These are phyloP conservation scores for Hypericum perforatum DNA, from an alignment of 345 rosid species.

Conservation along the genomic window DNA sequence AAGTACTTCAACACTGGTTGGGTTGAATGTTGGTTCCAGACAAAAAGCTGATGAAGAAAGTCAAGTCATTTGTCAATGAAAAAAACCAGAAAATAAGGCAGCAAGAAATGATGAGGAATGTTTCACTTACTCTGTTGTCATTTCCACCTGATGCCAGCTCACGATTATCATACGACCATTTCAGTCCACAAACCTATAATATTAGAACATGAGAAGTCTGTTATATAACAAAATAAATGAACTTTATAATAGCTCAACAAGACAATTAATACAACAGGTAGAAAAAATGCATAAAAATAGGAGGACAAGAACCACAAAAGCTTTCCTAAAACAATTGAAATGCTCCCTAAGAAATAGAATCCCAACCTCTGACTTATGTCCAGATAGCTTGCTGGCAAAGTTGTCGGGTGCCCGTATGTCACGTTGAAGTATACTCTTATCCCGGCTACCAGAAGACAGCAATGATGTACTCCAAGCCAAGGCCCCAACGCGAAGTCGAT, in stretches of 20 bases:
- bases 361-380: constrained; percentile 93
- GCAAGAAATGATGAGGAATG: neutral
- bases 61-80: constrained; percentile 7
- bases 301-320: neutral
- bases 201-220: constrained; percentile 5
- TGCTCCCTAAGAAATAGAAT: constrained; percentile 3
- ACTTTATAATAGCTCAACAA: too few species aligned
- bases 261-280: neutral
- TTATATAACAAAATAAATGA: too few species aligned
- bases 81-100: neutral
- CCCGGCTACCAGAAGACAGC: constrained; percentile 94
- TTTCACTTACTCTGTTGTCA: constrained; percentile 65
- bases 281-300: constrained; percentile 1
- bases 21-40: constrained; percentile 95
- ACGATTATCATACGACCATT: constrained; percentile 96
- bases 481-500: constrained; percentile 85
- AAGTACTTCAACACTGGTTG: constrained; percentile 83
- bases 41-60: constrained; percentile 58
- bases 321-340: neutral
- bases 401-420: constrained; percentile 77
- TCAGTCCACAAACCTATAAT: constrained; percentile 80
- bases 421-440: constrained; percentile 83
- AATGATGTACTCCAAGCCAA: constrained; percentile 85
- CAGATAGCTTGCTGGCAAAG: constrained; percentile 74
- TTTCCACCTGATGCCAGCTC: constrained; percentile 99